Conservation (phyloP, 2,329 filamentous ascomycete species). For the Juglanconis juglandina region DNA sequence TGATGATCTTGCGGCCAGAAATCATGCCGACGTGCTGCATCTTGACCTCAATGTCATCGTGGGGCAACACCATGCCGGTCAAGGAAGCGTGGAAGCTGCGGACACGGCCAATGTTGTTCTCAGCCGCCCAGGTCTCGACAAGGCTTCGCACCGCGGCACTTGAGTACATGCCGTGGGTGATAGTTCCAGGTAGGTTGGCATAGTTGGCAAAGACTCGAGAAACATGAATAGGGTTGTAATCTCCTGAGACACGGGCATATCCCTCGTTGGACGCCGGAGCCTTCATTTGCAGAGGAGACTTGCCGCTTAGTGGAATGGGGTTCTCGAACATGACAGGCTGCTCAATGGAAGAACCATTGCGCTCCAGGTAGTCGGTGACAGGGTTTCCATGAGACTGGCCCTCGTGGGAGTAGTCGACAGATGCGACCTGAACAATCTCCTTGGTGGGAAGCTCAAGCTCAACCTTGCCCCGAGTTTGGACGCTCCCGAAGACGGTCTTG, state of each 20-base stretch:
- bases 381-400: constrained; percentile 92
- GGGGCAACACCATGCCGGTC: constrained; percentile 97
- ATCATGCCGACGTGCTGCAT: constrained; percentile 98
- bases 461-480: constrained; percentile 89
- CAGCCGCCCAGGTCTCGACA: constrained; percentile 97
- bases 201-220: constrained; percentile 95
- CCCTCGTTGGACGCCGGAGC: constrained; percentile 96
- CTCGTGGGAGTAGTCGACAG: constrained; percentile 83
- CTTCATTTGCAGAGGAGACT: constrained; percentile 80
- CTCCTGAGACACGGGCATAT: constrained; percentile 93
- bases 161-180: constrained; percentile 99
- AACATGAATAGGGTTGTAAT: constrained; percentile 99
- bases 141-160: constrained; percentile 93
- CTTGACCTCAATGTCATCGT: constrained; percentile 92
- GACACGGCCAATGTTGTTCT: constrained; percentile 96
- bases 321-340: constrained; percentile 98
- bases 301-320: constrained; percentile 89
- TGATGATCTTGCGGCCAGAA: constrained; percentile 97
- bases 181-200: constrained; percentile 91
- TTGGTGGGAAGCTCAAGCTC: constrained; percentile 93
- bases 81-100: constrained; percentile 95
- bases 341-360: constrained; percentile 87
- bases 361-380: constrained; percentile 91
- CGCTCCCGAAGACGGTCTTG: constrained; percentile 82
- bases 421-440: constrained; percentile 96